Base-by-base conservation (phyloP, 2,329 filamentous ascomycete species). In the Claviceps monticola region DNA sequence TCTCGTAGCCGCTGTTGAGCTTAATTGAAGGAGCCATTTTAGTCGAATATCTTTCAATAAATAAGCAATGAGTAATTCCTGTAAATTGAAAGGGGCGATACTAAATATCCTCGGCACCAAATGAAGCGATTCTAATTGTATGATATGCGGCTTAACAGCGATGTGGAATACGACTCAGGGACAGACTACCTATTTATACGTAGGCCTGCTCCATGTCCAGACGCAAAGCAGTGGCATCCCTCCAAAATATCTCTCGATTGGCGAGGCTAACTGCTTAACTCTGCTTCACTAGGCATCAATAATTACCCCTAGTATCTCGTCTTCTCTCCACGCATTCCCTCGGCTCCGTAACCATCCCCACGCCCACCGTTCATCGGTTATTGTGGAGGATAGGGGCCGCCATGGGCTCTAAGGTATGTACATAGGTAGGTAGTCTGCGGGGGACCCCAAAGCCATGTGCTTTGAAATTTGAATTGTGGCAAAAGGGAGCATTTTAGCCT, bases 1-100 rank as follows among this genome's bases (percentile, higher is more conserved):
- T 87, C 60, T 84, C 74, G 60, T 77, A 64, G 68, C 81, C 80
- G 67, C 73, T 80, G 69, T 71, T 82, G 56, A 84, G 76, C 71
- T 81, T 83, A 66, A 83, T 71, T 54, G 68, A 78, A 49, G 65
- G 64, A 26, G 64, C 19, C 45, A 51, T 50, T 45, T 14, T 43
- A 11, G 5, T 5, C 11, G 11, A 43, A 43, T 13, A 21, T 21
- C 19, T 16, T 14, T 17, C 8, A 23, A 43, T 6, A 43, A 13
- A 43, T 5, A 23, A 43, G 19, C 17, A 42, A 29, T 11, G 9
- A 29, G 29, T 1, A 11, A 29, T 29, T 29, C 29, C 29, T 3
- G 29, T 29, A 29, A 11, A 29, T 9, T 29, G 9, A 29, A 29
- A 29, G 29, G 29, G 29, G 9, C 3, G 8, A 7, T 26, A 26